Base-by-base conservation (phyloP, 2,329 filamentous ascomycete species). In the Trichoderma lentiforme region DNA sequence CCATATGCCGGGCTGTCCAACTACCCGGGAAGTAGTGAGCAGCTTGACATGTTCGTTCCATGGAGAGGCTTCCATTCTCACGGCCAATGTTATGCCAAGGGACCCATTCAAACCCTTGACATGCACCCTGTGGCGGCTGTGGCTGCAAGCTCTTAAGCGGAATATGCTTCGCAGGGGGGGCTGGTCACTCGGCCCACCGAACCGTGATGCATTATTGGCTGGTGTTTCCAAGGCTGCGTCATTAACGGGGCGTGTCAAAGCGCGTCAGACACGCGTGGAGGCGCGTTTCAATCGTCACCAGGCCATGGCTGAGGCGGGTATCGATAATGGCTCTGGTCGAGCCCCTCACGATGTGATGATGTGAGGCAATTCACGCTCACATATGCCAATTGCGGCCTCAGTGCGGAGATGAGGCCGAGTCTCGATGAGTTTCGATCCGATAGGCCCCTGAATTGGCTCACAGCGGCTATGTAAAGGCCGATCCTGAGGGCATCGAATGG, bases 111-210 rank as follows among this genome's bases (percentile, higher is more conserved):
- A 36, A 15, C 34, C 36, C 12, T 24, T 15, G 56, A 43, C 36
- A 28, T 39, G 39, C 28, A 51, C 43, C 32, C 14, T 21, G 66
- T 61, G 51, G 60, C 60, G 43, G 43, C 47, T 39, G 47, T 32
- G 51, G 68, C 68, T 64, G 68, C 61, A 71, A 71, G 68, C 68
- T 64, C 68, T 70, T 64, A 64, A 70, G 60, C 67, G 53, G 65
- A 61, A 70, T 60, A 47, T 53, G 58, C 34, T 4, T 18, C 32
- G n/a, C 69, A 47, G 69, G 62, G 61, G 61, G 61, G 34, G 47
- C 34, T 65, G 62, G 69, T 66, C 61, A 21, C 24, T 47, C 32
- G 61, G 28, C 36, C 69, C 69, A 43, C 69, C 18, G 51, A 53
- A 24, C n/a, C 24, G 47, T 15, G 34, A n/a, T 39, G 7, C 69